phyloP scores from a whole-genome alignment of 768 basidiomycete species.

The Mycena haematopus region DNA sequence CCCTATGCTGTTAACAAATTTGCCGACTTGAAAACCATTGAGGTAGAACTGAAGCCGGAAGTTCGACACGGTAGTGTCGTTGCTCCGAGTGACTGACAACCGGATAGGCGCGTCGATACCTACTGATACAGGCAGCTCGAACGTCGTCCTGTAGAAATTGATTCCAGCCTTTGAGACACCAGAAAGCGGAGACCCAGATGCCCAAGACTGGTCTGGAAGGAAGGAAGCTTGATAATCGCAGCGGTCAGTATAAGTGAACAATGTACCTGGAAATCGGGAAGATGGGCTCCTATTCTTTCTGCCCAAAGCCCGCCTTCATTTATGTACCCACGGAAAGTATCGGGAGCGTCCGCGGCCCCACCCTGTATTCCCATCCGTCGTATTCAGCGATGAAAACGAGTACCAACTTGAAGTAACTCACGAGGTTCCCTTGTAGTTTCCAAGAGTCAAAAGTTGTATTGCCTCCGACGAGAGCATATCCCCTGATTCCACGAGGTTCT shows the following conservation, averaged over 20 bases:
- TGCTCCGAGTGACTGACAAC: slow-evolving; percentile 51
- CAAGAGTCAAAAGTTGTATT: slow-evolving; percentile 45
- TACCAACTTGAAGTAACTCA: slow-evolving; percentile 28
- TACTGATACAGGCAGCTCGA: slow-evolving; percentile 47
- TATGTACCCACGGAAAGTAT: slow-evolving; percentile 53
- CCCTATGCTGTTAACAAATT: slow-evolving; percentile 60
- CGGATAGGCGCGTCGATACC: slow-evolving; percentile 53
- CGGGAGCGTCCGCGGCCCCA: slow-evolving; percentile 47
- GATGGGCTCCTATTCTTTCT: slow-evolving; percentile 57
- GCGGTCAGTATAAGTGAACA: too few relatives aligned
- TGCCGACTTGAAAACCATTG: slow-evolving; percentile 61
- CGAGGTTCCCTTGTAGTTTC: slow-evolving; percentile 53
- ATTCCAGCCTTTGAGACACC: slow-evolving; percentile 46
- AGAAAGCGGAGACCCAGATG: slow-evolving; percentile 39
- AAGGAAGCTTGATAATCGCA: too few relatives aligned
- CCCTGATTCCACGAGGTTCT: slow-evolving; percentile 56
- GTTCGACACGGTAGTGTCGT: slow-evolving; percentile 43
- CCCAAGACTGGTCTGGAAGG: slow-evolving; percentile 49
- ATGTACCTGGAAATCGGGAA: slow-evolving; percentile 55
- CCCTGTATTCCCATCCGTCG: slow-evolving; percentile 35
- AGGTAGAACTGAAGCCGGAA: slow-evolving; percentile 57
- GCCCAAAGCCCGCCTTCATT: slow-evolving; percentile 59
- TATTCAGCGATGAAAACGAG: neutral
- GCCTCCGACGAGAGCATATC: slow-evolving; percentile 49
- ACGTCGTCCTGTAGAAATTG: slow-evolving; percentile 53